phyloP scores from a whole-genome alignment of 1,284 basidiomycete genomes.

The Tilletia indica region DNA sequence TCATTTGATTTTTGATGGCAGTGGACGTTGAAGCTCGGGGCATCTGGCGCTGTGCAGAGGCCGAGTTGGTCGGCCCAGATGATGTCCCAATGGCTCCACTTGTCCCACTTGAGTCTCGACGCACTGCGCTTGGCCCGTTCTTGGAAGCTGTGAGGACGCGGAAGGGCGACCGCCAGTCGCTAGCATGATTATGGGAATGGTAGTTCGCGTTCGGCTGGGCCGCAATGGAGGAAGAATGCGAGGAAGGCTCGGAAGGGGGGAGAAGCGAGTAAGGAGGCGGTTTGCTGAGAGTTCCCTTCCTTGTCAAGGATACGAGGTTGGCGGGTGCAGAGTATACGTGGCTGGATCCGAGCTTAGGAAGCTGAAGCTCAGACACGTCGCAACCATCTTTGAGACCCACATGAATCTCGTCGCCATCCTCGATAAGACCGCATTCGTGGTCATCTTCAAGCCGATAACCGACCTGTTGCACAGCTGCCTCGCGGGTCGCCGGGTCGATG shows the following conservation, averaged over 20 bases:
- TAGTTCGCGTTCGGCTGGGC: conserved; percentile 52
- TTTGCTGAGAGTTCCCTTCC: conserved; percentile 36
- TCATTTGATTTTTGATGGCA: background rate
- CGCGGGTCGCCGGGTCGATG: conserved; percentile 31
- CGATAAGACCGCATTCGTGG: conserved; percentile 52
- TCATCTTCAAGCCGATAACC: conserved; percentile 50
- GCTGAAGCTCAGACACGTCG: conserved; percentile 38
- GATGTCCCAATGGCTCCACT: background rate
- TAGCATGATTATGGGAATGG: conserved; percentile 41
- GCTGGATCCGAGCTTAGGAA: conserved; percentile 36
- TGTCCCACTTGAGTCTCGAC: background rate
- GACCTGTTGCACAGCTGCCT: conserved; percentile 22
- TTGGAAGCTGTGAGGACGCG: conserved; percentile 40
- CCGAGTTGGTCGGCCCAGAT: background rate
- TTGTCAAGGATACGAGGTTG: conserved; percentile 21
- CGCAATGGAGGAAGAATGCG: conserved; percentile 50
- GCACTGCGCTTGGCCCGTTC: background rate
- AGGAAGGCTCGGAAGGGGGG: conserved; percentile 49
- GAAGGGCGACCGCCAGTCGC: conserved; percentile 42
- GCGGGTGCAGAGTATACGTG: conserved; percentile 43
- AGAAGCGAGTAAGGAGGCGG: conserved; percentile 44
- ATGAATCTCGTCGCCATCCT: conserved; percentile 48
- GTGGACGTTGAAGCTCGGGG: background rate
- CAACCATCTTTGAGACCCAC: conserved; percentile 36
- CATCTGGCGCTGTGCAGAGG: conserved; percentile 2